Base-by-base conservation (phyloP, 2,329 filamentous ascomycete species). In the Talaromyces sp. region DNA sequence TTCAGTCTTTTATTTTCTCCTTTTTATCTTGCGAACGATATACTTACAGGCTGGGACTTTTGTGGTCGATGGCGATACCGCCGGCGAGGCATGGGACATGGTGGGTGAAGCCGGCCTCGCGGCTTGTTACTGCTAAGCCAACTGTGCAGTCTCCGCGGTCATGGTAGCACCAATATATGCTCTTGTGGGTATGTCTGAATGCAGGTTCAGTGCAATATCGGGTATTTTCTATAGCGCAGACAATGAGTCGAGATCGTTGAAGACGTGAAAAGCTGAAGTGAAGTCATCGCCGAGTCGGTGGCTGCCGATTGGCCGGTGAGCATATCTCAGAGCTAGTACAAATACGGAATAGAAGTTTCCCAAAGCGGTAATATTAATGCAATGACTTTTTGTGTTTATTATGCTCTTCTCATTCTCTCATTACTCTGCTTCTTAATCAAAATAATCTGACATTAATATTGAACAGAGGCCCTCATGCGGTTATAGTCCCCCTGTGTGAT, bases 401-500 rank as follows among this genome's bases (percentile, higher is more conserved):
- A 35, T 35, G n/a, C n/a, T n/a, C n/a, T n/a, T n/a, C n/a, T n/a
- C n/a, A n/a, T 31, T 38, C 17, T 38, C 35, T 38, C n/a, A n/a
- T 35, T 35, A 27, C 5, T 35, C 4, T 13, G 6, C 11, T 46
- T 46, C 6, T 19, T 4, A 24, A 13, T 46, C 4, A 5, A 19
- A 46, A 9, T 46, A 1, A 10, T 1, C 9, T 19, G 3, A n/a
- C 14, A 13, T 5, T 2, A 52, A 63, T 71, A 71, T 53, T 69
- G 68, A 65, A 71, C 66, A 9, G 69, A 68, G 6, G 71, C 69
- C 43, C 74, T 69, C 67, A 73, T 72, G 27, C 67, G 64, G 32
- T 71, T 73, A 64, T 78, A 78, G 11, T 71, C 70, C 14, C 67
- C 67, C 60, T 74, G 70, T 4, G 75, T 77, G 51, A 78, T 82